Evolutionary conservation across 768 basidiomycete species (phyloP).

Genomic region (Tremella yokohamensis): DNA sequence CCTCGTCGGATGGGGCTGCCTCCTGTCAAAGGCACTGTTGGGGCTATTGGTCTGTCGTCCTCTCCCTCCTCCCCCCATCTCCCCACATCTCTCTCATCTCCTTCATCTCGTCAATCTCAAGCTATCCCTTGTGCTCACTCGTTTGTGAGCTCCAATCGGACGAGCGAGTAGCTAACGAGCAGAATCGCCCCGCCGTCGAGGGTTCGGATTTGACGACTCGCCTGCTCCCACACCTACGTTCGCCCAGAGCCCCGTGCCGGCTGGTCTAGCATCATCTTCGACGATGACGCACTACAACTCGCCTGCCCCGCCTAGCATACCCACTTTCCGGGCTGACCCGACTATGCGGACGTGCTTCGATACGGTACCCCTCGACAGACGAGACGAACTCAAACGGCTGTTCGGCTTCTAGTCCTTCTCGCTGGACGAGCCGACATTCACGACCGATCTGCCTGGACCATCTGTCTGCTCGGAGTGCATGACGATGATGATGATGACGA

Average conservation of each 20-base stretch:
- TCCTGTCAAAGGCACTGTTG: slow-evolving; percentile 40
- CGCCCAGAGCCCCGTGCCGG: not conserved
- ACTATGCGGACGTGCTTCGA: slow-evolving; percentile 24
- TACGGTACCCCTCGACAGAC: slow-evolving; percentile 11
- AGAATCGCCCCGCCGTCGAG: not conserved
- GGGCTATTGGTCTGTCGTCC: slow-evolving; percentile 33
- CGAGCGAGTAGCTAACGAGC: not conserved
- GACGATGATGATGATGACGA: not conserved
- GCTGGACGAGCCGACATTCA: not conserved
- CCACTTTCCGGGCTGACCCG: slow-evolving; percentile 19
- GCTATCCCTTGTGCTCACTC: no score
- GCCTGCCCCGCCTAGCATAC: not conserved
- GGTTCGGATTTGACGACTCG: not conserved
- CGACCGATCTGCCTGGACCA: not conserved
- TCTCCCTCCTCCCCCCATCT: not conserved
- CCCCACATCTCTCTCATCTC: not conserved
- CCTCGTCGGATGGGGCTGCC: slow-evolving; percentile 19
- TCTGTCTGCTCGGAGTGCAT: not conserved
- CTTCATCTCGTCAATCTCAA: not conserved
- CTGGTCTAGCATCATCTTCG: not conserved
- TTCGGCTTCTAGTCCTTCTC: slow-evolving; percentile 11
- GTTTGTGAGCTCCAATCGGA: no score
- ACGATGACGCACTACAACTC: not conserved
- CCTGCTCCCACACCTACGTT: not conserved
- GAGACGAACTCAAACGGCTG: slow-evolving; percentile 15